Percentiles rank a stretch among this genome's conserved stretches.
phyloP scores from a whole-genome alignment of 331 rosid species.

The Stylosanthes scabra region DNA sequence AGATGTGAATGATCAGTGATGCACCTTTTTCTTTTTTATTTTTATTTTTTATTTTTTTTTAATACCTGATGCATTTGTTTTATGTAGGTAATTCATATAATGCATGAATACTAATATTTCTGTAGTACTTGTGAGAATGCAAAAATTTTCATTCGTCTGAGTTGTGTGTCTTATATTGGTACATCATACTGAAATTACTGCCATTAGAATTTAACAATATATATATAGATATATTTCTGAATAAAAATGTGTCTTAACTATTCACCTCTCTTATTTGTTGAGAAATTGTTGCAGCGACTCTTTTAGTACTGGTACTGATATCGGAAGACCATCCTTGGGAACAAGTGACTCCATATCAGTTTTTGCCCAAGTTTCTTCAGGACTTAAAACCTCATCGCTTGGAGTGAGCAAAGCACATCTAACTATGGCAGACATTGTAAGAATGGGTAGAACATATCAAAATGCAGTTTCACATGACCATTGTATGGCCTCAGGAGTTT shows the following conservation, averaged over 20 bases:
- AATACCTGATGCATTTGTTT: too few species aligned
- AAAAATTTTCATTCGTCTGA: too few species aligned
- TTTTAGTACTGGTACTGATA: conserved; percentile 45
- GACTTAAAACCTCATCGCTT: conserved; percentile 41
- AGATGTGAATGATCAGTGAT: too few species aligned
- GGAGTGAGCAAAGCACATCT: conserved; percentile 52
- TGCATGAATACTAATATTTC: too few species aligned
- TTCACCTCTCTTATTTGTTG: conserved; percentile 20
- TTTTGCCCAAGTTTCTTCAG: conserved; percentile 46
- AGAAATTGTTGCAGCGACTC: conserved; percentile 64
- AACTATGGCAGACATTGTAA: conserved; percentile 77
- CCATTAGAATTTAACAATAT: conserved; percentile 20
- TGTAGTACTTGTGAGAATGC: too few species aligned
- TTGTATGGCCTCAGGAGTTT: conserved; percentile 43
- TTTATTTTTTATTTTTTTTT: too few species aligned
- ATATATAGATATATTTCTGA: conserved; percentile 4
- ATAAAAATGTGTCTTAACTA: conserved; percentile 8
- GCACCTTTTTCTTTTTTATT: too few species aligned
- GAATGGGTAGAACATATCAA: conserved; percentile 55
- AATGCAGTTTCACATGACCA: conserved; percentile 38
- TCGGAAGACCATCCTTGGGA: conserved; percentile 47
- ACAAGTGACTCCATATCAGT: conserved; percentile 40
- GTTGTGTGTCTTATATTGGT: too few species aligned
- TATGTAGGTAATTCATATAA: too few species aligned
- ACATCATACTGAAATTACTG: too few species aligned